Percentiles rank a stretch among this genome's conserved stretches.
phyloP scores from a whole-genome alignment of 768 basidiomycete species.

The Boletus sp. region DNA sequence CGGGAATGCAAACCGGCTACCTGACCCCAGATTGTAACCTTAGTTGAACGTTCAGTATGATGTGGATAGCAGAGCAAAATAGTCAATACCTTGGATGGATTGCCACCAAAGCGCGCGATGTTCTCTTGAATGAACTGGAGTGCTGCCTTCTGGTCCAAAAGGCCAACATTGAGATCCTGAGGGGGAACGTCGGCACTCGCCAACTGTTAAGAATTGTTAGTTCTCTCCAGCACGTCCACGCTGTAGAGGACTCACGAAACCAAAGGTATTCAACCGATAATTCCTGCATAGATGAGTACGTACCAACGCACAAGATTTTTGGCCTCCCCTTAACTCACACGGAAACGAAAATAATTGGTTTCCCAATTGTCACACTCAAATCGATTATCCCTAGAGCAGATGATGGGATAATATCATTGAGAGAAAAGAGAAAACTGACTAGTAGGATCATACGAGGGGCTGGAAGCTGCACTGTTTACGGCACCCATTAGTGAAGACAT shows the following conservation, averaged over 20 bases:
- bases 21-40: slow-evolving; percentile 23
- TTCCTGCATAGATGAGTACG: slow-evolving; percentile 7
- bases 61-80: background rate
- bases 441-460: too few relatives aligned
- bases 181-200: slow-evolving; percentile 45
- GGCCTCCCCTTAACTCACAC: slow-evolving; percentile 1
- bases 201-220: slow-evolving; percentile 35
- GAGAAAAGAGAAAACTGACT: too few relatives aligned
- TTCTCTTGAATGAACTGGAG: slow-evolving; percentile 65
- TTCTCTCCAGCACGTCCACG: background rate
- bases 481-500: background rate
- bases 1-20: background rate
- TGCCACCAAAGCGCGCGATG: slow-evolving; percentile 63
- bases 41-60: background rate
- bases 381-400: slow-evolving; percentile 9
- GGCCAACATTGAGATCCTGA: slow-evolving; percentile 55
- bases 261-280: slow-evolving; percentile 17
- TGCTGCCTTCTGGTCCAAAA: slow-evolving; percentile 59
- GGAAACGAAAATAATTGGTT: slow-evolving; percentile 20
- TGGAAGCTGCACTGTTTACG: slow-evolving; percentile 13
- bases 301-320: background rate
- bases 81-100: slow-evolving; percentile 47
- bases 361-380: slow-evolving; percentile 2
- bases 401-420: background rate
- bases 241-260: slow-evolving; percentile 10